These are phyloP conservation scores for Xerocomus cyaneibrunnescens DNA, from an alignment of 1,284 basidiomycete species.

Conservation along the genomic window DNA sequence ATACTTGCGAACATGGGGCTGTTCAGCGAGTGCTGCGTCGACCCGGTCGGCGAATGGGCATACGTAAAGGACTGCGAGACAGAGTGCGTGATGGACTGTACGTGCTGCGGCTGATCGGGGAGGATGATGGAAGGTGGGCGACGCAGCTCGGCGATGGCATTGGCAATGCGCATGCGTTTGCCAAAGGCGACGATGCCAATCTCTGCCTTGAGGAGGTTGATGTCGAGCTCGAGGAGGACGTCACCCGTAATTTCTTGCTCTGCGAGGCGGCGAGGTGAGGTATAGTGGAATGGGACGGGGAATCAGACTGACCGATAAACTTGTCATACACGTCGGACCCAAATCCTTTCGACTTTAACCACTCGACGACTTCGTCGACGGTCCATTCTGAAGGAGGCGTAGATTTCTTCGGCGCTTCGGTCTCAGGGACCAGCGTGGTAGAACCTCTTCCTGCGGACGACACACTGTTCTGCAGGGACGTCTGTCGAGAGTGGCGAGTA, in stretches of 20 bases:
- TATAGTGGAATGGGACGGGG: neutral
- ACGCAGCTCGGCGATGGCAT: conserved; percentile 90
- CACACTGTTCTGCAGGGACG: conserved; percentile 39
- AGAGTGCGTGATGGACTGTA: conserved; percentile 46
- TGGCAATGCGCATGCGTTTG: conserved; percentile 90
- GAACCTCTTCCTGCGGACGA: conserved; percentile 25
- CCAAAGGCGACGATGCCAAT: conserved; percentile 95
- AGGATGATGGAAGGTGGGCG: conserved; percentile 60
- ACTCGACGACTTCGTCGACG: conserved; percentile 88
- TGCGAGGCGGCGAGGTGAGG: conserved; percentile 30
- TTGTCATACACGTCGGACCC: conserved; percentile 81
- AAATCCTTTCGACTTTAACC: conserved; percentile 85
- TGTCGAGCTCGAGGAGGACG: conserved; percentile 92
- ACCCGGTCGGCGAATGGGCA: conserved; percentile 38
- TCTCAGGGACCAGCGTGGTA: conserved; percentile 4
- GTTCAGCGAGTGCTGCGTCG: conserved; percentile 38
- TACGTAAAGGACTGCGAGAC: conserved; percentile 37
- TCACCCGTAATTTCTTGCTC: conserved; percentile 99
- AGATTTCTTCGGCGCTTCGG: conserved; percentile 17
- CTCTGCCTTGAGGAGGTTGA: conserved; percentile 90
- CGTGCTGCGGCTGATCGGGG: conserved; percentile 37
- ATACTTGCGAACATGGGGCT: conserved; percentile 35
- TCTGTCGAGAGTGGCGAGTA: conserved; percentile 25
- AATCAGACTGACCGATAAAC: conserved; percentile 67
- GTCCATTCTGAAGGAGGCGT: conserved; percentile 74